Percentiles rank a stretch among this genome's conserved stretches.
These are phyloP conservation scores for Pseudogymnoascus sp. DNA, from an alignment of 2,329 filamentous ascomycete genomes.

Conservation along the genomic window DNA sequence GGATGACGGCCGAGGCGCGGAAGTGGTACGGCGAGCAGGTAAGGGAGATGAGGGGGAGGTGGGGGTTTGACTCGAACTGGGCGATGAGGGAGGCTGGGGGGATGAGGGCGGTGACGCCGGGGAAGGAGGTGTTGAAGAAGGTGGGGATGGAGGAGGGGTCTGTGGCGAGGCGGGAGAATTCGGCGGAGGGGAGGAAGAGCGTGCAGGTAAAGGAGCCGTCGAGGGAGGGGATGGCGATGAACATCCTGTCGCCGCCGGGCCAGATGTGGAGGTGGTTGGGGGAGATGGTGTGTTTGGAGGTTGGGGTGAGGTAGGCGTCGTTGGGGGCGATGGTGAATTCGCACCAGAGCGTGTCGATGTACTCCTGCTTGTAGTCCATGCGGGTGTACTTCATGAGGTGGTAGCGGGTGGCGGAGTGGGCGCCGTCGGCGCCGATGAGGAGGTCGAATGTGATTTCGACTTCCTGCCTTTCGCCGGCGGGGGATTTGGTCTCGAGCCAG, in stretches of 20 bases:
- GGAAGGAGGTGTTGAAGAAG: slow-evolving; percentile 81
- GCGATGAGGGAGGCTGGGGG: slow-evolving; percentile 55
- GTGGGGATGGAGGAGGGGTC: slow-evolving; percentile 49
- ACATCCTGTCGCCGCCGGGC: slow-evolving; percentile 93
- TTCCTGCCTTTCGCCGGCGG: slow-evolving; percentile 40
- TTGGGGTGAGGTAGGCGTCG: slow-evolving; percentile 18
- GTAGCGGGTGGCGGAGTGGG: slow-evolving; percentile 82
- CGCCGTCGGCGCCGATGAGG: slow-evolving; percentile 89
- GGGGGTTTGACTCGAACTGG: slow-evolving; percentile 75
- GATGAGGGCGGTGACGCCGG: slow-evolving; percentile 70
- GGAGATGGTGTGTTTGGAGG: slow-evolving; percentile 63
- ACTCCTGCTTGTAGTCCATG: slow-evolving; percentile 87
- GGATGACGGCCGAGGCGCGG: slow-evolving; percentile 64
- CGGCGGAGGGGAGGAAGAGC: slow-evolving; percentile 68
- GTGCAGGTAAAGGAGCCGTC: slow-evolving; percentile 95
- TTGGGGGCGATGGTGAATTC: slow-evolving; percentile 73
- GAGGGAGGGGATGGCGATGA: slow-evolving; percentile 83
- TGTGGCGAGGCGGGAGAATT: slow-evolving; percentile 60
- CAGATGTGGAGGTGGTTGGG: slow-evolving; percentile 96
- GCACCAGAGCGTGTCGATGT: slow-evolving; percentile 96
- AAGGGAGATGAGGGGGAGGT: slow-evolving; percentile 85
- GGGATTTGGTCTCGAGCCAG: slow-evolving; percentile 64
- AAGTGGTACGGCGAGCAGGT: slow-evolving; percentile 89
- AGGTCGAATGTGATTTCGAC: slow-evolving; percentile 83
- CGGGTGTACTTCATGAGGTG: slow-evolving; percentile 93